Evolutionary conservation across 257 asterid species (phyloP), one percentile per base, ranked within the genome.

Genomic region (Oldenlandia corymbosa): DNA sequence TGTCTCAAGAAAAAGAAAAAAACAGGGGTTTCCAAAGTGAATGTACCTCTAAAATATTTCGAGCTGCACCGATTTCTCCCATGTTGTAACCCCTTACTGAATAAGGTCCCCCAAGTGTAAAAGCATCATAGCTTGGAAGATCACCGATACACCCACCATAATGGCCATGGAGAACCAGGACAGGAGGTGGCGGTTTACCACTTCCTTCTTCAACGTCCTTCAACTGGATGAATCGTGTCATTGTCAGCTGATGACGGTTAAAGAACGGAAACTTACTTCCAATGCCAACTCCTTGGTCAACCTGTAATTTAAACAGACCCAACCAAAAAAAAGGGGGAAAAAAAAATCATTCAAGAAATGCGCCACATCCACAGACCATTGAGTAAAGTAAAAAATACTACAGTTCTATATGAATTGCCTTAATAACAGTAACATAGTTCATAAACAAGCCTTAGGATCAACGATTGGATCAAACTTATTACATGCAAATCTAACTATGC

Each of bases 1-100:
- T n/a, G n/a, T n/a, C n/a, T n/a, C n/a, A n/a, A n/a, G n/a, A n/a
- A n/a, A n/a, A n/a, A n/a, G n/a, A n/a, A n/a, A n/a, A n/a, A n/a
- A n/a, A n/a, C n/a, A n/a, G 1, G 31, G 36, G 26, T 46, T 28
- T 37, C 39, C 18, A 32, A 53, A 39, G n/a, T 42, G 14, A 42
- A 36, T 65, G 39, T 77, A 87, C 99, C 97, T 93, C 96, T 2
- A 93, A 80, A 53, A 88, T 81, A 72, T 85, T 85, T 80, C 97
- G 81, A 43, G 99, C 95, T 20, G 96, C 97, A 56, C 97, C 99
- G 64, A 93, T 75, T 84, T 93, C 99, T 65, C 99, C 99, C 96
- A 93, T 85, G 76, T 85, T 90, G 74, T 93, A 93, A 56, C 99
- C 97, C 62, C 99, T 78, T 4, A 90, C 97, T 13, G 99, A 90